These are phyloP conservation scores for Nepenthes mirabilis DNA, from an alignment of 148 eudicot species.

Conservation along the genomic window DNA sequence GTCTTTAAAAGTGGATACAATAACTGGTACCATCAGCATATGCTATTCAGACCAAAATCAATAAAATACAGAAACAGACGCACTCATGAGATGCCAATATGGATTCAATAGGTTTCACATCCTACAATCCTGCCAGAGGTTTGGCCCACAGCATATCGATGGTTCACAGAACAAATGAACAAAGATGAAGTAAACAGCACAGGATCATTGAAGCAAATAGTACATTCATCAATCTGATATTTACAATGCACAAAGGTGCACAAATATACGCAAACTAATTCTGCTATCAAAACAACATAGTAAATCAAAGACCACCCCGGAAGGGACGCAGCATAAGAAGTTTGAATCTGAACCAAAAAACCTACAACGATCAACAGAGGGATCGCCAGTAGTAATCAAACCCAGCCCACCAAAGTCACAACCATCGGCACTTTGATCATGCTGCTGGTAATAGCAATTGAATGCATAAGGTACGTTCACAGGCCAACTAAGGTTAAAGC, in stretches of 20 bases:
- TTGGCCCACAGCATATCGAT: too few species aligned
- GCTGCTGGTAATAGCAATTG: slow-evolving; percentile 78
- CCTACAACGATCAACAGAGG: slow-evolving; percentile 58
- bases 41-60: neutral
- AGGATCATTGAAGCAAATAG: neutral
- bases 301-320: slow-evolving; percentile 9
- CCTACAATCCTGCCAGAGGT: too few species aligned
- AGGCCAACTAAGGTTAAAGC: slow-evolving; percentile 70
- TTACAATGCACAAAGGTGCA: neutral
- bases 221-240: neutral
- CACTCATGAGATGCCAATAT: too few species aligned
- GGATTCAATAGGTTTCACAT: too few species aligned
- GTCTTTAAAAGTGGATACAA: slow-evolving; percentile 80
- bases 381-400: slow-evolving; percentile 78
- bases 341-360: slow-evolving; percentile 44
- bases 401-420: slow-evolving; percentile 82
- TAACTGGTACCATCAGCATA: slow-evolving; percentile 14
- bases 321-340: slow-evolving; percentile 24
- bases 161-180: too few species aligned
- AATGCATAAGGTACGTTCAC: slow-evolving; percentile 81
- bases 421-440: slow-evolving; percentile 58
- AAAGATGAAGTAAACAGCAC: too few species aligned
- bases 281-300: slow-evolving; percentile 17
- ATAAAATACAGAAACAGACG: neutral
- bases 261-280: slow-evolving; percentile 17